Base-by-base conservation (phyloP, 2,329 filamentous ascomycete genomes). In the Xylariaceae sp. region DNA sequence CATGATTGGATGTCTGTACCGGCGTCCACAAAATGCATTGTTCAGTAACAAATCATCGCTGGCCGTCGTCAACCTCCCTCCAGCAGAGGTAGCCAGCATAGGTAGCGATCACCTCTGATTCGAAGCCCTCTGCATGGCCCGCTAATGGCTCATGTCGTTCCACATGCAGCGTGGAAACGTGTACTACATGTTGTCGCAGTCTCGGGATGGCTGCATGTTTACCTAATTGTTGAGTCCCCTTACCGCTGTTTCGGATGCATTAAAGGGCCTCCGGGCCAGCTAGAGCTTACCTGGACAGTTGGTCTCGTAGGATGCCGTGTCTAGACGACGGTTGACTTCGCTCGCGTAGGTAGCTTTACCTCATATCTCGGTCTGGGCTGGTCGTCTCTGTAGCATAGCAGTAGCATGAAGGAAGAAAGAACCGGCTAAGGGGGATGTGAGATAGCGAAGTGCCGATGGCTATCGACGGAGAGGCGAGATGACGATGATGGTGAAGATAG, bases 181-280 rank as follows among this genome's bases (percentile, higher is more conserved):
- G 34, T 39, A 35, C 23, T 51, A 17, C 34, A 15, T 48, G 15
- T 47, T 39, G 23, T 15, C 17, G 15, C 30, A 39, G 49, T 51
- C 54, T 56, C 35, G 35, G 35, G 48, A 44, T 44, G 17, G 34
- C 54, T 51, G 49, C 54, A 39, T 51, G 49, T 35, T 52, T 34
- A 11, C 37, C 39, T 50, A 53, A 37, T 44, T 35, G 55, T n/a
- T 37, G 18, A 56, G 54, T 49, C 53, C 53, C 53, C 50, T 56
- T 57, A 48, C 47, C 56, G 49, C 51, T 53, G 53, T 57, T 57
- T 54, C 45, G 54, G 37, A 45, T 60, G 51, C 51, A 57, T 53
- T 44, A 15, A 10, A 39, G 37, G 23, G 35, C 34, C 34, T 56
- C 48, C 44, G 15, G 15, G 3, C 35, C 18, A 17, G 37, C 34